Evolutionary conservation across 257 asterid genomes (phyloP), one percentile per base, ranked within the genome.

Genomic region (Linaria vulgaris): DNA sequence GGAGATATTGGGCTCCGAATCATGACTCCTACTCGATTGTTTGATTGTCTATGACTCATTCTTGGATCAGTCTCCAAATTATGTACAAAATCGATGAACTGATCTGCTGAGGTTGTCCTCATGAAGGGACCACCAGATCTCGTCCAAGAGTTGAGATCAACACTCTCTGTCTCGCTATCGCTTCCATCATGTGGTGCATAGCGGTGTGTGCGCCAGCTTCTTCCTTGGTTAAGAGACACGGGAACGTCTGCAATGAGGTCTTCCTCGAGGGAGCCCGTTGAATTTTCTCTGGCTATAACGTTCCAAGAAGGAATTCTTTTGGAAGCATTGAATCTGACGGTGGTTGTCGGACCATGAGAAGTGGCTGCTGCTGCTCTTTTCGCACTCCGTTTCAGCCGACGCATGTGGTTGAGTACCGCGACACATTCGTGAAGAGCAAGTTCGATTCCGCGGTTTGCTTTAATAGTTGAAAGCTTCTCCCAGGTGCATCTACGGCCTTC

Each of bases 111-210:
- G 39, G 94, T 85, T 0, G 97, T 89, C 77, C 99, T 83, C 99
- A 94, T 94, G 82, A 94, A 67, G 0, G 97, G 99, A 23, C 99
- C 99, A n/a, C 99, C 99, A 0, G 95, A 79, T 64, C 90, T 79
- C 0, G 99, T 94, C 99, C 99, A 94, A 1, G 95, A 78, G 59
- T 49, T 76, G 56, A 69, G 76, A 47, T 87, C 97, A 0, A 64
- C 79, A 25, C 71, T 74, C 73, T 94, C 99, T 0, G 97, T 77
- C 61, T 94, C 99, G 48, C 95, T 83, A 16, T 89, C 97, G 39
- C 95, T 87, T 11, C 95, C 96, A 9, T 87, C 99, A 17, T 74
- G 85, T 0, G 67, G 84, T 0, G 67, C 3, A 73, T 72, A 38
- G 23, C 76, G 72, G 21, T 77, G 79, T 12, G 67, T 22, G 16